Evolutionary conservation across 1,284 basidiomycete genomes (phyloP).

Genomic region (Sporisorium scitamineum): DNA sequence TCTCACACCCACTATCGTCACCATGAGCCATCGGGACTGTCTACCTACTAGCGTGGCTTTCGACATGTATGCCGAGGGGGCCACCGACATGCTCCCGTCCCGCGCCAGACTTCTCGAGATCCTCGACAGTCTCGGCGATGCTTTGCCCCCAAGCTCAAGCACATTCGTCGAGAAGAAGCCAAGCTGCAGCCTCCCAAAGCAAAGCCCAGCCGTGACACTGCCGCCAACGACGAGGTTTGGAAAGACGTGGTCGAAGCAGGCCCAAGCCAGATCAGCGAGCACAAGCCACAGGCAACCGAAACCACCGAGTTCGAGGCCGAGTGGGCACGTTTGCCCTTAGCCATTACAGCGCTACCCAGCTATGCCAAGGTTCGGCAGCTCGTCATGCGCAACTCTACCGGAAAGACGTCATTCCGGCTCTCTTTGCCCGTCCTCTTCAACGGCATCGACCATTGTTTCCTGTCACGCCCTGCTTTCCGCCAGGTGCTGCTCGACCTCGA

Average conservation of each 20-base stretch:
- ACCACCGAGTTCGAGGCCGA: slow-evolving; percentile 25
- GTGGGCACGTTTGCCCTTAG: slow-evolving; percentile 30
- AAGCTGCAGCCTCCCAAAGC: not conserved
- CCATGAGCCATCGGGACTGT: not conserved
- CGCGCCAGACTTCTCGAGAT: slow-evolving; percentile 20
- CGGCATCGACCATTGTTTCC: slow-evolving; percentile 35
- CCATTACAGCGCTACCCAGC: slow-evolving; percentile 22
- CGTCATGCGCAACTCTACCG: slow-evolving; percentile 21
- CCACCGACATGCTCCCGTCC: slow-evolving; percentile 10
- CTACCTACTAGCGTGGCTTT: slow-evolving; percentile 2
- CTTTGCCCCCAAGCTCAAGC: slow-evolving; percentile 13
- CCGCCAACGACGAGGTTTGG: not conserved
- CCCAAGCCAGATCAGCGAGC: slow-evolving; percentile 12
- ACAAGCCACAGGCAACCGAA: not conserved
- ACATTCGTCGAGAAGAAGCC: slow-evolving; percentile 17
- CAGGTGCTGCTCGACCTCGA: slow-evolving; percentile 28
- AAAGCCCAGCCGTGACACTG: not conserved
- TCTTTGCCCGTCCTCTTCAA: slow-evolving; percentile 19
- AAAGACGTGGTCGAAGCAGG: slow-evolving; percentile 9
- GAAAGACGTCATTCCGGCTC: slow-evolving; percentile 9
- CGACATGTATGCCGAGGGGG: slow-evolving; percentile 14
- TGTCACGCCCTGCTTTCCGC: slow-evolving; percentile 24
- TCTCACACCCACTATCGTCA: not conserved
- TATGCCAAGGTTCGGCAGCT: slow-evolving; percentile 21
- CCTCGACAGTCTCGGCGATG: slow-evolving; percentile 15